Evolutionary conservation across 768 basidiomycete genomes (phyloP).

Genomic region (Dentipellis sp.): DNA sequence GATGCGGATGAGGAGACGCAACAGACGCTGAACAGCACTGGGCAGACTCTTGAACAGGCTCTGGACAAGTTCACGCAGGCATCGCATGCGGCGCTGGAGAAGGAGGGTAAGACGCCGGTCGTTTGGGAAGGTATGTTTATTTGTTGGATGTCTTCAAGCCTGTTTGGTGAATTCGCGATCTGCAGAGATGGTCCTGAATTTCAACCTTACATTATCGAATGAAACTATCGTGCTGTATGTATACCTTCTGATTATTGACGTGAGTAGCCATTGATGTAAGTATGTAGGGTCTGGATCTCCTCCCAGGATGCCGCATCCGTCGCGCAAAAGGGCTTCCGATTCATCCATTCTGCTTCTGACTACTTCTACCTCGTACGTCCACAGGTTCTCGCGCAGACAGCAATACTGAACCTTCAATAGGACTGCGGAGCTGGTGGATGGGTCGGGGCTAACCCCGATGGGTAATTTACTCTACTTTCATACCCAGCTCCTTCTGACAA

Average conservation of each 20-base stretch:
- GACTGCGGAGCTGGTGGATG: background rate
- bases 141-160: too few relatives aligned
- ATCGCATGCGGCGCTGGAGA: constrained; percentile 24
- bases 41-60: constrained; percentile 31
- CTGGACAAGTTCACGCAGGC: constrained; percentile 27
- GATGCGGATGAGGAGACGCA: constrained; percentile 27
- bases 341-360: constrained; percentile 65
- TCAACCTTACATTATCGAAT: constrained; percentile 25
- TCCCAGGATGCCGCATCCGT: constrained; percentile 51
- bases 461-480: background rate
- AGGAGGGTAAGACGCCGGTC: constrained; percentile 36
- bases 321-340: constrained; percentile 45
- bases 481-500: background rate
- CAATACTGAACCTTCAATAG: background rate
- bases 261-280: constrained; percentile 51
- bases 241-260: constrained; percentile 18
- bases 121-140: constrained; percentile 31
- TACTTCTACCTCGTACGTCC: constrained; percentile 61
- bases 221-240: constrained; percentile 20
- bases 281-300: constrained; percentile 60
- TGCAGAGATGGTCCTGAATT: constrained; percentile 26
- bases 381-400: background rate
- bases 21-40: constrained; percentile 20
- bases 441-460: background rate
- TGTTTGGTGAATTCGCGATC: background rate